A percentile compares a stretch with the other conserved stretches of the same genome.
Evolutionary conservation across 1,284 basidiomycete genomes (phyloP).

Genomic region (Puccinia sorghi): DNA sequence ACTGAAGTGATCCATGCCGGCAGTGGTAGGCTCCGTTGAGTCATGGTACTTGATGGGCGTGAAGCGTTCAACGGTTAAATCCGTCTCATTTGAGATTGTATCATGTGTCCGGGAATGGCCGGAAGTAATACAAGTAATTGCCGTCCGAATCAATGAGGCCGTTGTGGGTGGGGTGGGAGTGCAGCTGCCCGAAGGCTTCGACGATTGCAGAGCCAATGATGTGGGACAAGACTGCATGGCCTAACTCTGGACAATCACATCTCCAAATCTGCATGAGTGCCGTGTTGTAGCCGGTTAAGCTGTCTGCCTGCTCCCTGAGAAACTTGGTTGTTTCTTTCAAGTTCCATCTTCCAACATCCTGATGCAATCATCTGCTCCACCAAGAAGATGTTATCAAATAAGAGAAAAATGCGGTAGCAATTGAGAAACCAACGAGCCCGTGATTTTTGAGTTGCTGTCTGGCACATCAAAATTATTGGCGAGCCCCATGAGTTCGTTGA

Average conservation of each 20-base stretch:
- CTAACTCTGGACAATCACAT: slow-evolving; percentile 9
- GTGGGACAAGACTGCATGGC: slow-evolving; percentile 27
- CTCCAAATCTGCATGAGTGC: not conserved
- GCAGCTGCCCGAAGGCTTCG: slow-evolving; percentile 13
- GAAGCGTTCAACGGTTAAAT: slow-evolving; percentile 4
- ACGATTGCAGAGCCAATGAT: slow-evolving; percentile 13
- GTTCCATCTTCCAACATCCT: slow-evolving; percentile 37
- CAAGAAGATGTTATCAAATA: not conserved
- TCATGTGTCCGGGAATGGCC: slow-evolving; percentile 1
- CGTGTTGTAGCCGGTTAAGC: slow-evolving; percentile 29
- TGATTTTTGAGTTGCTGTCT: not conserved
- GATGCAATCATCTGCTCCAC: slow-evolving; percentile 28
- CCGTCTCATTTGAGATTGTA: slow-evolving; percentile 8
- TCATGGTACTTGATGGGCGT: slow-evolving; percentile 4
- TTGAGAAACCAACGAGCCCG: not conserved
- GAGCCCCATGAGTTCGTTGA: slow-evolving; percentile 32
- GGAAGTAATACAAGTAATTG: slow-evolving; percentile 21
- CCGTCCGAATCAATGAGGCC: slow-evolving; percentile 25
- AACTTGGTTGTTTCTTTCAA: slow-evolving; percentile 32
- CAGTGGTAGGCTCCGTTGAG: not conserved
- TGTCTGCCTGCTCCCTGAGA: slow-evolving; percentile 27
- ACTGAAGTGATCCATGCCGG: not conserved
- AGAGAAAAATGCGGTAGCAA: not conserved
- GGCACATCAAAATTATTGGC: slow-evolving; percentile 2
- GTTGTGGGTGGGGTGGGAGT: slow-evolving; percentile 16